Evolutionary conservation across 2,329 filamentous ascomycete genomes (phyloP), one percentile per base, ranked within the genome.

Genomic region (Sporothrix euskadiensis): DNA sequence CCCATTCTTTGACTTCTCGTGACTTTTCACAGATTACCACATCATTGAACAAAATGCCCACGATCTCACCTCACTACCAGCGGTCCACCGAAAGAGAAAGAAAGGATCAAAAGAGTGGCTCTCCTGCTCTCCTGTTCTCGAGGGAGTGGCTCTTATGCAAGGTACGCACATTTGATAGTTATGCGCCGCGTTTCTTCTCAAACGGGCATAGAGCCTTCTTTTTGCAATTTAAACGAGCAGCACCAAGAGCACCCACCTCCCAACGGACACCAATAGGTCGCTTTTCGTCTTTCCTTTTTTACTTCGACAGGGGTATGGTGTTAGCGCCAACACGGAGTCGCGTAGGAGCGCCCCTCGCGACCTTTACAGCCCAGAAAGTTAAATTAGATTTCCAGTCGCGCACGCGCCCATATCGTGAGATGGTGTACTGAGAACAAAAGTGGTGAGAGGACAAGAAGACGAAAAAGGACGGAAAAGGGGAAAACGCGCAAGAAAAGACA

Each of bases 331-430:
- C 66, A 56, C 47, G 47, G 9, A 47, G 54, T 59, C 39, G 68
- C 68, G 54, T 44, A 39, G 68, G 32, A 59, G 52, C 35, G 68
- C 22, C 68, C 54, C 66, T 32, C 44, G 19, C 26, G 39, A 41
- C 35, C 35, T 19, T 19, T 19, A 14, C 8, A 32, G 22, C 26
- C n/a, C 22, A 52, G n/a, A 19, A 70, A 35, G 69, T 71, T 71
- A 52, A 71, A 71, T 71, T 71, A 63, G 69, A 71, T 71, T 71
- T 32, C 30, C 41, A 12, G 54, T 59, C 22, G 41, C 39, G 69
- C 54, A 59, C 56, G 68, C 68, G 52, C 47, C 44, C 47, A 30
- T 9, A 56, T 56, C 22, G 26, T 16, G 56, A 59, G 5, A 14
- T 54, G 19, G 52, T 54, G 52, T 9, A 7, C n/a, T 5, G 26